Percentiles rank a stretch among this genome's conserved stretches.
Evolutionary conservation across 2,329 filamentous ascomycete species (phyloP).

Genomic region (Chrysosporium queenslandicum): DNA sequence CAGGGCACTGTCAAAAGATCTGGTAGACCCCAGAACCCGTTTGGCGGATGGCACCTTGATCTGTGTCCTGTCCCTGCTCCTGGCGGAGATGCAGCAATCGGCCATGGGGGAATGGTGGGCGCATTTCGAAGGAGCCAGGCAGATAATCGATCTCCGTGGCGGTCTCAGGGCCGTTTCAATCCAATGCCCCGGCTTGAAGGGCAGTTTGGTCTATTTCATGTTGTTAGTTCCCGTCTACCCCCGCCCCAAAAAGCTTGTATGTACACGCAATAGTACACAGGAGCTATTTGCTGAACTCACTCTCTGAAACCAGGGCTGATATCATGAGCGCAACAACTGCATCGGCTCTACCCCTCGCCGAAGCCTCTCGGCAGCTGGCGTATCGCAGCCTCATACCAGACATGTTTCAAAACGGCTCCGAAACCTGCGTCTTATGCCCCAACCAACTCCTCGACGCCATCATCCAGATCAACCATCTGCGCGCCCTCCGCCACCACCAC

Average conservation of each 20-base stretch:
- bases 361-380: constrained; percentile 13
- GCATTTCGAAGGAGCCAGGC: constrained; percentile 19
- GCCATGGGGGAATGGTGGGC: constrained; percentile 16
- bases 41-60: constrained; percentile 15
- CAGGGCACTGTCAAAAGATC: constrained; percentile 5
- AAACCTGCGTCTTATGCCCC: constrained; percentile 16
- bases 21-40: constrained; percentile 11
- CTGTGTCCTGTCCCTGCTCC: constrained; percentile 15
- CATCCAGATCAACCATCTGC: constrained; percentile 18
- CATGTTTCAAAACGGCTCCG: constrained; percentile 14
- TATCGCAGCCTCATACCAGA: constrained; percentile 13
- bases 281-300: neutral
- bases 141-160: constrained; percentile 19
- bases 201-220: constrained; percentile 15
- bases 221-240: constrained; percentile 11
- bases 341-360: constrained; percentile 5
- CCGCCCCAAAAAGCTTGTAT: no score
- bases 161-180: constrained; percentile 15
- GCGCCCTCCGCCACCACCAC: constrained; percentile 9
- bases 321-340: constrained; percentile 15
- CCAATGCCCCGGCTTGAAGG: constrained; percentile 6
- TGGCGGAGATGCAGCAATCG: constrained; percentile 16
- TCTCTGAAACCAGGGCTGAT: constrained; percentile 12
- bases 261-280: neutral
- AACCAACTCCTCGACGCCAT: constrained; percentile 15